Evolutionary conservation across 1,284 basidiomycete genomes (phyloP), one percentile per base, ranked within the genome.

Genomic region (Heterobasidion annosum): DNA sequence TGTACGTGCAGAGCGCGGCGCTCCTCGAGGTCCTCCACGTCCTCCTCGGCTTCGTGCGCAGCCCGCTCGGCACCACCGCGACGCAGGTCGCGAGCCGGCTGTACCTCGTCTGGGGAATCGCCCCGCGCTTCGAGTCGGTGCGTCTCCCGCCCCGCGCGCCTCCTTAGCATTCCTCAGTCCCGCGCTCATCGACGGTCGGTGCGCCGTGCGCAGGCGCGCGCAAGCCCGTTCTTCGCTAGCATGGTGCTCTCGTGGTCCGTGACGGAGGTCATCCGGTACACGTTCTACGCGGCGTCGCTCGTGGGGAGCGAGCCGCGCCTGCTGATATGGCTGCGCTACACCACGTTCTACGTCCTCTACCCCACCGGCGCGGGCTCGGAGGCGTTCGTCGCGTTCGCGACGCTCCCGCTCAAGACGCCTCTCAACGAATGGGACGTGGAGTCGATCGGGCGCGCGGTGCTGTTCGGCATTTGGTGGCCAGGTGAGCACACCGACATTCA

Each of bases 231-330:
- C 35, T 98, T 91, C 73, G 82, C 91, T 2, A 85, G 87, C 51
- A 96, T 98, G 93, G 81, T 98, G 53, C 72, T 97, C 59, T 92
- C 96, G 0, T 99, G 96, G 96, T 87, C 90, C 1, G 62, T 89
- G 56, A 93, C 94, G 44, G 96, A 99, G 69, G 81, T 93, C 53
- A 84, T 97, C 58, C 91, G 96, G 33, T 99, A 99, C 71, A 71
- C 85, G 8, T 97, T 90, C 75, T 99, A 99, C 72, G 85, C 88
- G 3, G 76, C 78, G 63, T 76, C 76, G 49, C 79, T 98, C 8
- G 63, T 90, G 48, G 80, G 78, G 7, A 55, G 56, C 54, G 74
- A 77, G 58, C 75, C 81, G 12, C 25, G 13, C 7, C 65, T 65
- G 51, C 32, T 66, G 34, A 76, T 89, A 50, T 86, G 77, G 72